Evolutionary conservation across 1,284 basidiomycete species (phyloP), one percentile per base, ranked within the genome.

Genomic region (Austroboletus olivaceoglutinosus): DNA sequence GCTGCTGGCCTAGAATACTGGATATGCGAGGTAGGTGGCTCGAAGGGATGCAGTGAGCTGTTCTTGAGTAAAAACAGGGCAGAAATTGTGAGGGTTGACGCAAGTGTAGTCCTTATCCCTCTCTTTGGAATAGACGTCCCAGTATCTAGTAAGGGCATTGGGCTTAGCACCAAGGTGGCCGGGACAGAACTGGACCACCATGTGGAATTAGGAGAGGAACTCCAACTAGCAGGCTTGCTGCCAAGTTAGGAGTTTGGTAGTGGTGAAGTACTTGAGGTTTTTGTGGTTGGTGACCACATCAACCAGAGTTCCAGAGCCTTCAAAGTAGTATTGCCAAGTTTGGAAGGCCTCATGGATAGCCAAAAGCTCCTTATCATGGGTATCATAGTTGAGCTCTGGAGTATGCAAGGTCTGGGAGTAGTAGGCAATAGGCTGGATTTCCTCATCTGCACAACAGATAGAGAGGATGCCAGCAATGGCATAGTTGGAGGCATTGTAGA

Each of bases 31-130:
- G 12, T 22, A 43, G 0, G 38, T 47, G 0, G 43, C 43, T 9
- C 4, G 4, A 4, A 47, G 44, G 19, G 40, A 46, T 9, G 4
- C 19, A 13, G 33, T 6, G 6, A 46, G 43, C n/a, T 45, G 39
- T 25, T 46, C 39, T 9, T 36, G 23, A 4, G 18, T 42, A 2
- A 48, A 48, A 2, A 42, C 7, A 0, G 23, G 23, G 0, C 11
- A 1, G 18, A 48, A 49, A 40, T 60, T 62, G 18, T 57, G 38
- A 0, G 52, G 56, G 38, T 59, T 62, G 15, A 49, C 23, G 1
- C 30, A 40, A 38, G 52, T 36, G 13, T 54, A 54, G 52, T 52
- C 23, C 23, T 25, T 25, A 25, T 25, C 8, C 23, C 23, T 25
- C 23, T 25, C 23, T 25, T 25, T 25, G 23, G 23, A 25, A 25